Conservation (phyloP, 164 flowering plant genomes). For the Paratinospora sagittata region DNA sequence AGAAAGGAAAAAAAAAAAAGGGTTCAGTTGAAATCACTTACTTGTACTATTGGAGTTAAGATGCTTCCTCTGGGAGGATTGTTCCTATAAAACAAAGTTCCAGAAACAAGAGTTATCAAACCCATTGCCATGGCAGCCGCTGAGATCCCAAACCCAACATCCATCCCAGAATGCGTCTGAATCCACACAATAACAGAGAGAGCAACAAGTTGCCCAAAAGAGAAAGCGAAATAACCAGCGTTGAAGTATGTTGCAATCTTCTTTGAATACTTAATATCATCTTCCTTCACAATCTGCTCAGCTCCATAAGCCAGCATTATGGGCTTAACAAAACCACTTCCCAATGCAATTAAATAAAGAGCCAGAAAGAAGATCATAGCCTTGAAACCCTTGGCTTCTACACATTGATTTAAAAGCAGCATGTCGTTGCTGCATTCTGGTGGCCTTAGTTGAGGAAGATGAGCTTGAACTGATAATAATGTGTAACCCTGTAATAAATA, state of each 20-base stretch:
- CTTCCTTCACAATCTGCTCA: conserved; percentile 57
- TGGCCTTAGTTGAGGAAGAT: conserved; percentile 83
- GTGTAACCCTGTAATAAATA: conserved; percentile 26
- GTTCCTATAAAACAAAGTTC: conserved; percentile 62
- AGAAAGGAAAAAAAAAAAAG: not conserved
- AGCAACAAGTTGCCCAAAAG: conserved; percentile 79
- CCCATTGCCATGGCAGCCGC: conserved; percentile 90
- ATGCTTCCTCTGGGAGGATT: conserved; percentile 84
- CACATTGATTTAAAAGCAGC: conserved; percentile 23
- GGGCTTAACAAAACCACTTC: conserved; percentile 95
- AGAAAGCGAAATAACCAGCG: conserved; percentile 88
- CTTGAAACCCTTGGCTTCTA: conserved; percentile 47
- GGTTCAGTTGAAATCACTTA: conserved; percentile 14
- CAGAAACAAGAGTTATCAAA: conserved; percentile 57
- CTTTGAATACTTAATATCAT: conserved; percentile 47
- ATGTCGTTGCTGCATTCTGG: conserved; percentile 71
- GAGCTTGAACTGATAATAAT: conserved; percentile 86
- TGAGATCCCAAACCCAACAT: conserved; percentile 85
- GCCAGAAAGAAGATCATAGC: conserved; percentile 53
- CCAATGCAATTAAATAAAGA: conserved; percentile 69
- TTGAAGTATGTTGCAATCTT: conserved; percentile 86
- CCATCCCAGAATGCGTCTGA: conserved; percentile 95
- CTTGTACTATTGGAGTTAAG: conserved; percentile 83
- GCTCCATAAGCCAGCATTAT: conserved; percentile 95
- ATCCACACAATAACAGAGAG: conserved; percentile 81